These are phyloP conservation scores for Fraxinus anomala DNA, from an alignment of 257 asterid genomes.

Conservation along the genomic window DNA sequence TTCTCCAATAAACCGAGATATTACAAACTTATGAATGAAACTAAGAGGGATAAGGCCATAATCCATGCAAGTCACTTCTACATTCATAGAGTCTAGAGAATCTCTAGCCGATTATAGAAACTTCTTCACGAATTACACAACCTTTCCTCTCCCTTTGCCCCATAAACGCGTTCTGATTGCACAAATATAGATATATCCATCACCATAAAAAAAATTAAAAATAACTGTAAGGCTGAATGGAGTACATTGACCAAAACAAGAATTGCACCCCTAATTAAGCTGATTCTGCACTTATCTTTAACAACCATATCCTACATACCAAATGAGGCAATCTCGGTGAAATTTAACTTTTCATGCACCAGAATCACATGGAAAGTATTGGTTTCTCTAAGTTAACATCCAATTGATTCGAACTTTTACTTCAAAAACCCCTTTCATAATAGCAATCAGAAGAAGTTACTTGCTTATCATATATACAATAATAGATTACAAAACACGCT, in stretches of 20 bases:
- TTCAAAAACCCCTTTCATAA: background rate
- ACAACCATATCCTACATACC: background rate
- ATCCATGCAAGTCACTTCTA: background rate
- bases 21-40: background rate
- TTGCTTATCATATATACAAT: background rate
- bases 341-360: constrained; percentile 5
- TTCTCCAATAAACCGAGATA: background rate
- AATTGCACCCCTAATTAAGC: background rate
- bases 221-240: background rate
- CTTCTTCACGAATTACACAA: background rate
- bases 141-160: constrained; percentile 9
- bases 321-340: background rate
- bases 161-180: background rate
- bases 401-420: background rate
- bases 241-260: background rate
- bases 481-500: background rate
- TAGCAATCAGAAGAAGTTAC: background rate
- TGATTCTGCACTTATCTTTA: background rate
- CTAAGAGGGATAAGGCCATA: constrained; percentile 9
- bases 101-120: background rate
- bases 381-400: constrained; percentile 10
- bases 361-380: background rate
- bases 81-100: background rate
- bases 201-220: background rate
- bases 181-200: background rate